These are phyloP conservation scores for Candida schatavii DNA, from an alignment of 805 yeast species.

Conservation along the genomic window DNA sequence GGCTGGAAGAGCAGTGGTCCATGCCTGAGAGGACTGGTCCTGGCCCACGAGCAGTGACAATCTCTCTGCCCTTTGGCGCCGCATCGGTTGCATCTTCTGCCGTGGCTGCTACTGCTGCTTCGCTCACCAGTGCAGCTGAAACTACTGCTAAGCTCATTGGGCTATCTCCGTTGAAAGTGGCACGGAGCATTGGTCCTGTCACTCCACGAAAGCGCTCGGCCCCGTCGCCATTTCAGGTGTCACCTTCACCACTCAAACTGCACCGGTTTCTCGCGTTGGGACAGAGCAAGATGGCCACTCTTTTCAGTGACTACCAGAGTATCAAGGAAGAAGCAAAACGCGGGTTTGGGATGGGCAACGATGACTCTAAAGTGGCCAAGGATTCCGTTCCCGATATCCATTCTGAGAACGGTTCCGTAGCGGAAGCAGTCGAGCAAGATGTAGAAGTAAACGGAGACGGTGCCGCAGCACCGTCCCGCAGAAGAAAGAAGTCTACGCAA, in stretches of 20 bases:
- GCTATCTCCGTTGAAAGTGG: conserved; percentile 1
- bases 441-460: conserved; percentile 10
- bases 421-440: conserved; percentile 10
- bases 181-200: neutral
- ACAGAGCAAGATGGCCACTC: conserved; percentile 33
- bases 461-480: conserved; percentile 10
- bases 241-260: conserved; percentile 47
- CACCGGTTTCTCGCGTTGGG: conserved; percentile 26
- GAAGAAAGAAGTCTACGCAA: conserved; percentile 40
- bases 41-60: neutral
- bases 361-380: conserved; percentile 10
- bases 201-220: conserved; percentile 7
- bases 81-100: too few relatives aligned
- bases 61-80: neutral
- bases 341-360: conserved; percentile 14
- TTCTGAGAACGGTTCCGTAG: conserved; percentile 6
- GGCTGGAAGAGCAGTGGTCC: neutral
- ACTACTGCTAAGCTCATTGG: too few relatives aligned
- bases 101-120: neutral
- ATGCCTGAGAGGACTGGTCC: conserved; percentile 5
- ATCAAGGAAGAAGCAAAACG: conserved; percentile 22
- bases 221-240: conserved; percentile 28
- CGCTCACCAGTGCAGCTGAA: neutral
- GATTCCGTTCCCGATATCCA: too few relatives aligned
- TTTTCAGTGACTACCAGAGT: conserved; percentile 45